Evolutionary conservation across 1,284 basidiomycete genomes (phyloP).

Genomic region (Trametes sp.): DNA sequence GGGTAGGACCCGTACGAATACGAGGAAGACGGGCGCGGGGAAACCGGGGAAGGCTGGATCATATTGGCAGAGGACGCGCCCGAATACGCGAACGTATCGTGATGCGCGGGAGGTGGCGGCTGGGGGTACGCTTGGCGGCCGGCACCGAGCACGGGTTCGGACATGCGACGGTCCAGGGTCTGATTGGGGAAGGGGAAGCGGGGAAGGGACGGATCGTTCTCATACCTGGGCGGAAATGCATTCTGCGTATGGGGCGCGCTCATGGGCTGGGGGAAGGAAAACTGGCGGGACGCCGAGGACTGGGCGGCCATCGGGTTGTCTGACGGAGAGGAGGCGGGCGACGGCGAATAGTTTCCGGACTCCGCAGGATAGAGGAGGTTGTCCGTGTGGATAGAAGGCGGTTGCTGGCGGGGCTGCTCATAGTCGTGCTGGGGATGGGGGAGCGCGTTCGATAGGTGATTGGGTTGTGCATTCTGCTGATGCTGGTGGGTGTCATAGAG

Average conservation of each 20-base stretch:
- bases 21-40: slow-evolving; percentile 35
- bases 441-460: slow-evolving; percentile 9
- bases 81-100: slow-evolving; percentile 28
- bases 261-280: slow-evolving; percentile 50
- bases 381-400: slow-evolving; percentile 32
- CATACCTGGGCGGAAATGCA: slow-evolving; percentile 47
- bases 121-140: slow-evolving; percentile 30
- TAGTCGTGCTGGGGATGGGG: slow-evolving; percentile 19
- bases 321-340: slow-evolving; percentile 29
- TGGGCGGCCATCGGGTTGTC: slow-evolving; percentile 21
- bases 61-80: slow-evolving; percentile 41
- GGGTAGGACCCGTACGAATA: slow-evolving; percentile 34
- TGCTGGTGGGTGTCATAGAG: slow-evolving; percentile 21
- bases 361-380: slow-evolving; percentile 28
- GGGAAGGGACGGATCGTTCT: slow-evolving; percentile 14
- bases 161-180: slow-evolving; percentile 66
- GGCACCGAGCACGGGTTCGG: slow-evolving; percentile 56
- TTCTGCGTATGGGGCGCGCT: slow-evolving; percentile 53
- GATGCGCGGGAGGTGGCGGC: slow-evolving; percentile 28
- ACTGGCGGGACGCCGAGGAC: slow-evolving; percentile 26
- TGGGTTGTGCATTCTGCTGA: slow-evolving; percentile 39
- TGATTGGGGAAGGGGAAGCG: slow-evolving; percentile 41
- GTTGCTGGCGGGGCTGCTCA: slow-evolving; percentile 32
- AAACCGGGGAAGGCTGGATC: slow-evolving; percentile 29
- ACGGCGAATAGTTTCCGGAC: slow-evolving; percentile 27